Conservation (phyloP, 805 yeast genomes). For the Isabelozyma gotoi region DNA sequence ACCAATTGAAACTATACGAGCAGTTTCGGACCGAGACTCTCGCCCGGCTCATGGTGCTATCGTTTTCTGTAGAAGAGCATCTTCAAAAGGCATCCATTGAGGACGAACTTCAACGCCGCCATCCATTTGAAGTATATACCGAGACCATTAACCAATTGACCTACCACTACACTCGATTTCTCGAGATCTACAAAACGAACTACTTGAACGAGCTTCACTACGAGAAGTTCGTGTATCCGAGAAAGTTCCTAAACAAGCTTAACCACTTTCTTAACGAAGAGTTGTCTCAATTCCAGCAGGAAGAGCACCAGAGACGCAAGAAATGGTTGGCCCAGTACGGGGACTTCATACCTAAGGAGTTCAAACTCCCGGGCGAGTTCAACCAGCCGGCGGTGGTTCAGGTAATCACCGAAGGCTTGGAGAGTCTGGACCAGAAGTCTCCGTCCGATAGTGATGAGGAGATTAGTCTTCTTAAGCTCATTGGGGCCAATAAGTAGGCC, state of each 20-base stretch:
- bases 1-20: slow-evolving; percentile 15
- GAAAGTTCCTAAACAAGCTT: slow-evolving; percentile 29
- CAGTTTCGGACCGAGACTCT: slow-evolving; percentile 23
- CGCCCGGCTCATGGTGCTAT: slow-evolving; percentile 21
- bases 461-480: slow-evolving; percentile 3
- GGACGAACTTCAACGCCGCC: slow-evolving; percentile 5
- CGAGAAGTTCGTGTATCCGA: slow-evolving; percentile 39
- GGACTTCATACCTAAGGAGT: slow-evolving; percentile 39
- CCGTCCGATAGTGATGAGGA: slow-evolving; percentile 8
- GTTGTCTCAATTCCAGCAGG: slow-evolving; percentile 27
- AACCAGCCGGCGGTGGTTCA: slow-evolving; percentile 39
- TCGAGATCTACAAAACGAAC: slow-evolving; percentile 30
- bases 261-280: slow-evolving; percentile 35
- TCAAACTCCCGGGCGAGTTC: slow-evolving; percentile 36
- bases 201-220: slow-evolving; percentile 39
- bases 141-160: slow-evolving; percentile 28
- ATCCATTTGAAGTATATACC: slow-evolving; percentile 19
- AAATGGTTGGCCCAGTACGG: slow-evolving; percentile 40
- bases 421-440: slow-evolving; percentile 16
- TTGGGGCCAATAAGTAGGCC: background rate
- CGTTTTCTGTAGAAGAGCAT: slow-evolving; percentile 14
- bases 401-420: slow-evolving; percentile 43
- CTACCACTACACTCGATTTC: slow-evolving; percentile 36
- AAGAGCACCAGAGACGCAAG: slow-evolving; percentile 33
- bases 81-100: slow-evolving; percentile 9